phyloP scores from a whole-genome alignment of 2,329 filamentous ascomycete genomes.

The Aspergillus pseudoviridinutans region DNA sequence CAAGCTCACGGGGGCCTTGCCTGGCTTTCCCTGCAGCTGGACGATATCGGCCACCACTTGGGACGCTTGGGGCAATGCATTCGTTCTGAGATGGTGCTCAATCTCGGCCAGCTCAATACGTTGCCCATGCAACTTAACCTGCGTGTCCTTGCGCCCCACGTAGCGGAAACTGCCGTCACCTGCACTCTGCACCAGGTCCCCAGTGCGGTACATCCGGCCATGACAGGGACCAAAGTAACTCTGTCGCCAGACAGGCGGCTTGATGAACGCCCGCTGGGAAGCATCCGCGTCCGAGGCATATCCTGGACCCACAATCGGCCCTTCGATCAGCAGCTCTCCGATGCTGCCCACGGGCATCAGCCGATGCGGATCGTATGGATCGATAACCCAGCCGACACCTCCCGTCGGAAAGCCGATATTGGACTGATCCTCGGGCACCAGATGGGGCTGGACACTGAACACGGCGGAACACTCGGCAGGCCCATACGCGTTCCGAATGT shows the following conservation, averaged over 20 bases:
- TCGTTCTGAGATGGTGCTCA: background rate
- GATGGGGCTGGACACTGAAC: conserved; percentile 23
- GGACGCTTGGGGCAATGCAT: background rate
- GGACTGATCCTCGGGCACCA: background rate
- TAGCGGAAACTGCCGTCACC: conserved; percentile 1
- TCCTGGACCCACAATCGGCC: conserved; percentile 34
- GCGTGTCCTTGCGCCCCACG: conserved; percentile 6
- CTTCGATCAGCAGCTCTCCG: conserved; percentile 41
- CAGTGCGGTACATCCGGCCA: background rate
- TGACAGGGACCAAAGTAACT: background rate
- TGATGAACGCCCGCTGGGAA: conserved; percentile 15
- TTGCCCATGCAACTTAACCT: conserved; percentile 3
- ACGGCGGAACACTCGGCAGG: conserved; percentile 36
- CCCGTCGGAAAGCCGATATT: conserved; percentile 14
- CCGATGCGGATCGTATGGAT: conserved; percentile 14
- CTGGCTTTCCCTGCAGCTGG: background rate
- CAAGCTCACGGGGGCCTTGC: background rate
- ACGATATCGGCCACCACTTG: background rate
- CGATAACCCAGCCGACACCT: conserved; percentile 20
- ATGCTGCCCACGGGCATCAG: conserved; percentile 34
- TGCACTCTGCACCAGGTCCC: conserved; percentile 1
- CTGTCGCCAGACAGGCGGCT: conserved; percentile 17
- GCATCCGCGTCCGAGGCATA: conserved; percentile 27
- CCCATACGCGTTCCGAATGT: conserved; percentile 38
- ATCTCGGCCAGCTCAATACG: conserved; percentile 7